Evolutionary conservation across 352 stramenopile species (phyloP), one percentile per base, ranked within the genome.

Genomic region (Globisporangium heterothallicum): DNA sequence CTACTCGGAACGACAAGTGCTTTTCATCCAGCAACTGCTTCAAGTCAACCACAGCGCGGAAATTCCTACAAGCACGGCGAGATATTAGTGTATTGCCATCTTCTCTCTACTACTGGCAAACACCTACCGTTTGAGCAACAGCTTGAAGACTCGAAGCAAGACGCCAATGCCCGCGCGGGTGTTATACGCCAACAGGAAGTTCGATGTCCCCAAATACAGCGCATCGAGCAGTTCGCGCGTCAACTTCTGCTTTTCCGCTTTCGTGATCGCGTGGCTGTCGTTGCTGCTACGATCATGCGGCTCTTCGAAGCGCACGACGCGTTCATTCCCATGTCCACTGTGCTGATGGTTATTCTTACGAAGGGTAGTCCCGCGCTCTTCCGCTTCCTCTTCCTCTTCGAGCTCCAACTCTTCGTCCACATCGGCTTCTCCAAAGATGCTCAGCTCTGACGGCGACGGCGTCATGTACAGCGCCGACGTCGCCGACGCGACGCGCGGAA

Each of bases 151-250:
- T 38, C 80, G 75, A 53, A 93, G 53, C 34, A 93, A 53, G 14
- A 84, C 63, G 25, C 78, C 71, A 48, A 95, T 87, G 44, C 82
- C 83, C 1, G 81, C 82, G 53, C 85, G 85, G 22, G 82, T 86
- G 66, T 95, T 95, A 68, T 95, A 95, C 13, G 79, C 83, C 27
- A 95, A 56, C 18, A 95, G 47, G 42, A 95, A 95, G 64, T 95
- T 95, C 61, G 70, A 77, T 16, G 78, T 87, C 45, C 82, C 82
- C 1, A 90, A 59, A 21, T 79, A 74, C 27, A 90, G 66, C 56
- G 78, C 78, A 55, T 90, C 76, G 30, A 88, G 71, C 25, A 90
- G 66, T 51, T 86, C 70, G 42, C 70, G 65, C 9, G 42, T 62
- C 8, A 90, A 70, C 30, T 58, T 61, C 26, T 72, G 56, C n/a